Evolutionary conservation across 148 eudicot species (phyloP).

Genomic region (Camellia granthamiana): DNA sequence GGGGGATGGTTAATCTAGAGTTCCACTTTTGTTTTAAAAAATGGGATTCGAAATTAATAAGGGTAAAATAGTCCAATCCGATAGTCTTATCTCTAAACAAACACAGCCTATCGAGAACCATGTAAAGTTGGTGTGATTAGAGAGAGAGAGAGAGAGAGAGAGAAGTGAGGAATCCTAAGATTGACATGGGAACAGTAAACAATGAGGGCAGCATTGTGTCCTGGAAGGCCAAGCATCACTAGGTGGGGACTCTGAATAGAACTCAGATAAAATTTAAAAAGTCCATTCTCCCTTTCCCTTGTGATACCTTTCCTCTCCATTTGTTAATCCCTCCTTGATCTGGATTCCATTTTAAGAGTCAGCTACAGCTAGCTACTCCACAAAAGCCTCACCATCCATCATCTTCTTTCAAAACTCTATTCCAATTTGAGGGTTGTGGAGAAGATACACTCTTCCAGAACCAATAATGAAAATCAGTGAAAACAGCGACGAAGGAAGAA

Average conservation of each 20-base stretch:
- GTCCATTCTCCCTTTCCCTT: not conserved
- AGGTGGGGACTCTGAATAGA: conserved; percentile 19
- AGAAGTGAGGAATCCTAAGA: conserved; percentile 53
- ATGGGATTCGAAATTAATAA: no score
- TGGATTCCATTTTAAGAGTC: conserved; percentile 15
- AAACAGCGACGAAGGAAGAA: not conserved
- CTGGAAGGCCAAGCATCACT: conserved; percentile 39
- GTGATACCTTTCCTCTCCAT: no score
- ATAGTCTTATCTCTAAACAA: no score
- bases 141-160: no score
- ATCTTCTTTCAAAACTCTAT: conserved; percentile 11
- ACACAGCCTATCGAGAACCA: conserved; percentile 18
- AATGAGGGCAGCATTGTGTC: conserved; percentile 39
- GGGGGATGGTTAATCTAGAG: no score
- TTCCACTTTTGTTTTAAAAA: no score
- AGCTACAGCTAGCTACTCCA: conserved; percentile 13
- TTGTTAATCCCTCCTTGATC: conserved; percentile 8
- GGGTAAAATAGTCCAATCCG: no score
- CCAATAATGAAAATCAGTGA: conserved; percentile 27
- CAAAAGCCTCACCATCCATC: not conserved
- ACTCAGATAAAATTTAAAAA: not conserved
- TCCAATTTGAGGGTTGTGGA: conserved; percentile 4
- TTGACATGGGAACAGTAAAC: conserved; percentile 41
- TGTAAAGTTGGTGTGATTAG: conserved; percentile 34
- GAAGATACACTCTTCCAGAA: conserved; percentile 27